These are phyloP conservation scores for Fusarium buxicola DNA, from an alignment of 2,329 filamentous ascomycete species.

Conservation along the genomic window DNA sequence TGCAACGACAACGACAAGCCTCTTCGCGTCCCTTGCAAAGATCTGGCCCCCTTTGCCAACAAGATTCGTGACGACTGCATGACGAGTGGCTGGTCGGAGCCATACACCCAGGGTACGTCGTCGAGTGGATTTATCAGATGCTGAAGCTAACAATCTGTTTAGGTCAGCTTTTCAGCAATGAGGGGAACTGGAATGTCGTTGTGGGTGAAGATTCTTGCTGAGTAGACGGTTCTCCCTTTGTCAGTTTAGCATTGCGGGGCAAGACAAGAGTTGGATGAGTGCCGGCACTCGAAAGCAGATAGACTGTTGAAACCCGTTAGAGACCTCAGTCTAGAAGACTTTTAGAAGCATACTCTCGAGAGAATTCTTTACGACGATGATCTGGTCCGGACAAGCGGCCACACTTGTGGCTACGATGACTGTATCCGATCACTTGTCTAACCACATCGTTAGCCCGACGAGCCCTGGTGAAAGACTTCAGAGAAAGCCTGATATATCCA, in stretches of 20 bases:
- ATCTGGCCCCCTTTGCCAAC: background rate
- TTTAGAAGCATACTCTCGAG: too few relatives aligned
- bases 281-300: background rate
- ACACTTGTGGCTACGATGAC: too few relatives aligned
- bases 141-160: background rate
- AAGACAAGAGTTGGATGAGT: background rate
- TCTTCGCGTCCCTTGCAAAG: constrained; percentile 8
- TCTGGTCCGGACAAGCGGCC: too few relatives aligned
- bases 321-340: too few relatives aligned
- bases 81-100: background rate
- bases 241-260: too few relatives aligned
- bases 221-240: too few relatives aligned
- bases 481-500: too few relatives aligned
- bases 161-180: constrained; percentile 4
- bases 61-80: constrained; percentile 10
- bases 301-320: too few relatives aligned
- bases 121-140: fast-evolving
- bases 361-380: too few relatives aligned
- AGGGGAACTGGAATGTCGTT: constrained; percentile 12
- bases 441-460: too few relatives aligned
- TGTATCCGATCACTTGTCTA: too few relatives aligned
- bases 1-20: constrained; percentile 12
- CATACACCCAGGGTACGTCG: constrained; percentile 2
- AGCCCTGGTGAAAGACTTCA: too few relatives aligned
- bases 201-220: constrained; percentile 10